Evolutionary conservation across 2,329 filamentous ascomycete species (phyloP).

Genomic region (Dendryphion nanum): DNA sequence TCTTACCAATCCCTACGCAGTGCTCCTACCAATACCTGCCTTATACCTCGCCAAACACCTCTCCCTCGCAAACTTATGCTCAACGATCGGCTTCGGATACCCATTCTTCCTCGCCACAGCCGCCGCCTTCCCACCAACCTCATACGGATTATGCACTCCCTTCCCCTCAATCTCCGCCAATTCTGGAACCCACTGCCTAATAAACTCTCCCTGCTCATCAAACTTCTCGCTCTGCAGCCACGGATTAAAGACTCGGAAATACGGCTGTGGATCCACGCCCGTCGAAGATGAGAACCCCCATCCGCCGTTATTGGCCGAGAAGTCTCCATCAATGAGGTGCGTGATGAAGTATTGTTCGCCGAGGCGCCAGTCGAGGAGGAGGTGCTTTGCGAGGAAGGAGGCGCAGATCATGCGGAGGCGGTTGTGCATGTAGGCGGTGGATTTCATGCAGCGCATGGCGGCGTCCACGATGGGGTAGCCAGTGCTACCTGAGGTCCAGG

Average conservation of each 20-base stretch:
- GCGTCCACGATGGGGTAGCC: conserved; percentile 52
- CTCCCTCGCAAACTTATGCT: conserved; percentile 68
- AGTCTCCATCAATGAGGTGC: conserved; percentile 48
- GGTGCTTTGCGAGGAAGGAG: conserved; percentile 50
- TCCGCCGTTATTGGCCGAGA: conserved; percentile 58
- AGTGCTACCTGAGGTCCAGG: conserved; percentile 57
- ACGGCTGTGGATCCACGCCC: conserved; percentile 82
- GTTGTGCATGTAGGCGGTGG: conserved; percentile 54
- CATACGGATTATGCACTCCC: conserved; percentile 80
- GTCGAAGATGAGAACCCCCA: conserved; percentile 67
- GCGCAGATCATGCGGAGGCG: conserved; percentile 52
- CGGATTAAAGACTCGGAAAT: conserved; percentile 89
- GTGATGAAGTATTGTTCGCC: conserved; percentile 54
- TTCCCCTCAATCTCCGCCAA: conserved; percentile 62
- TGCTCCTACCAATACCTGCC: conserved; percentile 55
- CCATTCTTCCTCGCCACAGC: conserved; percentile 61
- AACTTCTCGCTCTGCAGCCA: conserved; percentile 83
- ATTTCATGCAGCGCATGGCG: conserved; percentile 51
- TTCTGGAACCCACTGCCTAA: conserved; percentile 79
- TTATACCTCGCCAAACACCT: conserved; percentile 71
- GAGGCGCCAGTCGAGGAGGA: conserved; percentile 51
- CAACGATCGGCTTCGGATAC: conserved; percentile 74
- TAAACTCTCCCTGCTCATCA: conserved; percentile 75
- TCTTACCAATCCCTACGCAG: too few species aligned
- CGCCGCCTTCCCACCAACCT: conserved; percentile 54